Conservation (phyloP, 2,329 filamentous ascomycete genomes). For the Claviceps paspali region DNA sequence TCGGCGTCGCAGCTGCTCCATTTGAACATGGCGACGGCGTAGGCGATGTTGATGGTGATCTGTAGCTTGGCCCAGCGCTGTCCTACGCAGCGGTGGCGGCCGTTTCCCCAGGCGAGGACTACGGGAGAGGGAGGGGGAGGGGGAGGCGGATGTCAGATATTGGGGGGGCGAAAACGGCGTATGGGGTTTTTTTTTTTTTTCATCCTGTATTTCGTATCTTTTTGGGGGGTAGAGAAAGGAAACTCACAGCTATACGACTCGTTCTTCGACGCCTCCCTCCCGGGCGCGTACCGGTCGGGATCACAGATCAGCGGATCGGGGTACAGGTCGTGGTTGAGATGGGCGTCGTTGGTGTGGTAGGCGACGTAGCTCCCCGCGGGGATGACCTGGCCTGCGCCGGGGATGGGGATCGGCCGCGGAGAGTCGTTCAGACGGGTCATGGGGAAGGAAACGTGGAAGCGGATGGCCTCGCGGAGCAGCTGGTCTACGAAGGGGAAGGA, state of each 20-base stretch:
- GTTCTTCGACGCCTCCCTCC: background rate
- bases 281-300: conserved; percentile 8
- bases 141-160: no score
- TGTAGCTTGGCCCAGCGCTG: conserved; percentile 9
- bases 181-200: background rate
- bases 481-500: conserved; percentile 7
- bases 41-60: conserved; percentile 7
- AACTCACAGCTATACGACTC: conserved; percentile 4
- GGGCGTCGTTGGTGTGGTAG: conserved; percentile 11
- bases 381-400: conserved; percentile 9
- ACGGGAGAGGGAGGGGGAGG: no score
- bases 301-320: conserved; percentile 9
- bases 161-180: no score
- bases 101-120: conserved; percentile 9
- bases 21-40: conserved; percentile 6
- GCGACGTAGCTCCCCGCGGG: conserved; percentile 9
- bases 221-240: no score
- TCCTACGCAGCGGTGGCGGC: conserved; percentile 8
- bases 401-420: background rate
- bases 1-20: conserved; percentile 6
- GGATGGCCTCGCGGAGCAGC: conserved; percentile 8
- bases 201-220: no score
- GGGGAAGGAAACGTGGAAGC: conserved; percentile 8
- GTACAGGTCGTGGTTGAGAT: conserved; percentile 11
- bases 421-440: background rate